Evolutionary conservation across 1,139 yeast species (phyloP).

Genomic region (Pichia sp.): DNA sequence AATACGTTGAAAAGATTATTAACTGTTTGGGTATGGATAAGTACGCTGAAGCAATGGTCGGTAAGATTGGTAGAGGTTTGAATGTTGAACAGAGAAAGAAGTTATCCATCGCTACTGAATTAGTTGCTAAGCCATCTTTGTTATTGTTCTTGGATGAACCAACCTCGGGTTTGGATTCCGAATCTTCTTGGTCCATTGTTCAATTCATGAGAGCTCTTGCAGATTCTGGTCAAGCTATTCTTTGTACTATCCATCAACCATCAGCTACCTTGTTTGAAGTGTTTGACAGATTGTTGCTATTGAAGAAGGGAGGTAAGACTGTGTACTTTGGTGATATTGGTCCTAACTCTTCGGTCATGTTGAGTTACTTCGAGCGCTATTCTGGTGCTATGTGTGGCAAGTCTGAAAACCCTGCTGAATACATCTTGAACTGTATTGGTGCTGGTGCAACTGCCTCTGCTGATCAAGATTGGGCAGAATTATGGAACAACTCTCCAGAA

Average conservation of each 20-base stretch:
- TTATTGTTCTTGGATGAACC: constrained; percentile 47
- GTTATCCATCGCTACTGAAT: constrained; percentile 50
- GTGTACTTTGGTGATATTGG: constrained; percentile 59
- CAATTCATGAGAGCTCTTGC: constrained; percentile 39
- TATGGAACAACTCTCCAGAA: constrained; percentile 37
- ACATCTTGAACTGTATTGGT: constrained; percentile 49
- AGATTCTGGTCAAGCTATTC: constrained; percentile 45
- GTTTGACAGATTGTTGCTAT: constrained; percentile 38
- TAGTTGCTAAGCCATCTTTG: constrained; percentile 45
- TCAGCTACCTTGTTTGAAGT: constrained; percentile 47
- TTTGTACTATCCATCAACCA: constrained; percentile 55
- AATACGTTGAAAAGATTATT: constrained; percentile 45
- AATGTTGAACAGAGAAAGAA: constrained; percentile 60
- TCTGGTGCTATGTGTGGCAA: constrained; percentile 47
- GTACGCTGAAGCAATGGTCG: constrained; percentile 54
- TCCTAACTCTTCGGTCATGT: constrained; percentile 37
- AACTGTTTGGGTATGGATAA: constrained; percentile 42
- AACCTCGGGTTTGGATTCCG: constrained; percentile 50
- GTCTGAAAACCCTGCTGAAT: constrained; percentile 47
- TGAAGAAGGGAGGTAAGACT: constrained; percentile 48
- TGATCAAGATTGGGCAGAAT: constrained; percentile 40
- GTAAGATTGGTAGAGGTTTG: constrained; percentile 44
- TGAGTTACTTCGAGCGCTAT: constrained; percentile 44
- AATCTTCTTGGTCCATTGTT: constrained; percentile 47
- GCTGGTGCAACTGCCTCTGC: constrained; percentile 50